Evolutionary conservation across 2,329 filamentous ascomycete genomes (phyloP).

Genomic region (Trichophyton benhamiae): DNA sequence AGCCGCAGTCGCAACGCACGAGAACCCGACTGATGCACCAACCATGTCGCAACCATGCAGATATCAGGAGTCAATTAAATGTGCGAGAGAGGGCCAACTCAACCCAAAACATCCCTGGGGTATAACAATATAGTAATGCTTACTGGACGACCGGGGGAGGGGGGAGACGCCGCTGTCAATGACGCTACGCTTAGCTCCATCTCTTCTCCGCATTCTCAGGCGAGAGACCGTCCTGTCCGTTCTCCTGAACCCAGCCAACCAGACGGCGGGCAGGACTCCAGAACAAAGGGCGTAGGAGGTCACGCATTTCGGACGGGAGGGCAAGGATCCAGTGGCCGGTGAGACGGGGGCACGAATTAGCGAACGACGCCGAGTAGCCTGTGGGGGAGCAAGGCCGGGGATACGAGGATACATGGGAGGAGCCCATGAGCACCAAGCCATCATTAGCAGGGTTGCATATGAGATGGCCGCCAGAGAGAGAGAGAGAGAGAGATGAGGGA

Average conservation of each 20-base stretch:
- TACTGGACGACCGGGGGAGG: background rate
- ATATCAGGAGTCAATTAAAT: background rate
- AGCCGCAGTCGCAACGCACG: background rate
- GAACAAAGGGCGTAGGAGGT: background rate
- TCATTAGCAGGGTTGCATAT: background rate
- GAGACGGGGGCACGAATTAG: background rate
- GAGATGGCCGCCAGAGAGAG: background rate
- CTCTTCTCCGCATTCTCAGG: background rate
- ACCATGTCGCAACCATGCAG: background rate
- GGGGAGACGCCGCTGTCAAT: background rate
- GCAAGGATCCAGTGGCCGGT: background rate
- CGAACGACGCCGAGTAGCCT: background rate
- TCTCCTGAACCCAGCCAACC: background rate
- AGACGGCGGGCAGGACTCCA: background rate
- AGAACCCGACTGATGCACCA: background rate
- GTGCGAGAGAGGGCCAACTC: background rate
- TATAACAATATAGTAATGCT: background rate
- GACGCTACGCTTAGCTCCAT: background rate
- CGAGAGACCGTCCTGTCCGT: background rate
- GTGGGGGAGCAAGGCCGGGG: background rate
- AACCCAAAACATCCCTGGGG: background rate
- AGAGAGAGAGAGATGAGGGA: background rate
- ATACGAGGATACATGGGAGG: constrained; percentile 2
- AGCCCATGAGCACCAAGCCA: background rate
- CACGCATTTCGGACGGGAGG: background rate